Percentiles rank a stretch among this genome's conserved stretches.
Conservation (phyloP, 1,284 basidiomycete genomes). For the Austroboletus sp. region DNA sequence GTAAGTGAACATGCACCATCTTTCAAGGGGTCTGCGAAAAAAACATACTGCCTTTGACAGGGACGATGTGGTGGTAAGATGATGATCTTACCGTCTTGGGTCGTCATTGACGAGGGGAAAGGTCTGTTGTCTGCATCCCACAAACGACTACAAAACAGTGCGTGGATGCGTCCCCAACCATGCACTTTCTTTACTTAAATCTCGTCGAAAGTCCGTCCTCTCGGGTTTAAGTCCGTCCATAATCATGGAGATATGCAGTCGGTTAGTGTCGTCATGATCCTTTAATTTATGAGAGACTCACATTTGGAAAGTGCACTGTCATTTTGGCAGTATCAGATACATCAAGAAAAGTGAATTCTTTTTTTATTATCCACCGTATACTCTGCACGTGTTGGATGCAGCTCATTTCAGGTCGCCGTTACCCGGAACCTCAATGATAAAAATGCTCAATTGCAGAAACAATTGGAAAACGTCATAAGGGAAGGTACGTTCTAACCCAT, state of each 20-base stretch:
- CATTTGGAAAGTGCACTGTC: slow-evolving; percentile 56
- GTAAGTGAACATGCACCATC: slow-evolving; percentile 36
- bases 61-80: slow-evolving; percentile 72
- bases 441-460: slow-evolving; percentile 72
- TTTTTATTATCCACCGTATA: not conserved
- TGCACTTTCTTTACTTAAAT: slow-evolving; percentile 11
- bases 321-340: slow-evolving; percentile 83
- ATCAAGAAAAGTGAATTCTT: slow-evolving; percentile 64
- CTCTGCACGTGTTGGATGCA: slow-evolving; percentile 27
- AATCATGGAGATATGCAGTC: slow-evolving; percentile 72
- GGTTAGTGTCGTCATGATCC: slow-evolving; percentile 38
- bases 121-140: slow-evolving; percentile 72
- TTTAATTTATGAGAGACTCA: slow-evolving; percentile 9
- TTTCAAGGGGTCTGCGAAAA: slow-evolving; percentile 4
- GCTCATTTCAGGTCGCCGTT: slow-evolving; percentile 75
- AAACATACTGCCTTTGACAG: slow-evolving; percentile 34
- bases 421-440: slow-evolving; percentile 72
- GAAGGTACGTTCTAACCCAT: slow-evolving; percentile 47
- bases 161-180: slow-evolving; percentile 33
- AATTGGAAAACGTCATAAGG: slow-evolving; percentile 70
- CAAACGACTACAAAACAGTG: slow-evolving; percentile 81
- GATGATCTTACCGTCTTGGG: slow-evolving; percentile 12
- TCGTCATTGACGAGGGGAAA: slow-evolving; percentile 27
- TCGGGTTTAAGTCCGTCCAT: slow-evolving; percentile 68
- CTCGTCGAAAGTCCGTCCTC: slow-evolving; percentile 59